Conservation (phyloP, 2,329 filamentous ascomycete species). For the Eurotiales sp. region DNA sequence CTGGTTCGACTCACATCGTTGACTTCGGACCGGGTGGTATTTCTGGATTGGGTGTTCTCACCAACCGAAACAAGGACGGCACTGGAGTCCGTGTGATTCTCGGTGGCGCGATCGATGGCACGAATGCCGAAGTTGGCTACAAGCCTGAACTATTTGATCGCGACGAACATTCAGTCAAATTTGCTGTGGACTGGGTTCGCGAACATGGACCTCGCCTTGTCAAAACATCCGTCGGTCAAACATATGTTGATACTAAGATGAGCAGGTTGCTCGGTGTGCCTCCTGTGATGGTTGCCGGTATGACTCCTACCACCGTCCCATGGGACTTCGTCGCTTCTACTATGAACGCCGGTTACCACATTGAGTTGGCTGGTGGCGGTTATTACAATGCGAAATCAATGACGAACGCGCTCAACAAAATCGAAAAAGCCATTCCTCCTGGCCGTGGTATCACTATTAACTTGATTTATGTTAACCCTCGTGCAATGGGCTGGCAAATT, state of each 20-base stretch:
- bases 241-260: conserved; percentile 96
- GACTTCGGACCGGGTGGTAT: conserved; percentile 97
- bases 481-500: conserved; percentile 90
- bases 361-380: conserved; percentile 84
- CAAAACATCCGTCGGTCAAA: conserved; percentile 82
- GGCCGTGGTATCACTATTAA: conserved; percentile 87
- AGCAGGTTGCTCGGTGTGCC: conserved; percentile 79
- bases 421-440: conserved; percentile 76
- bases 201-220: conserved; percentile 91
- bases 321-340: conserved; percentile 91
- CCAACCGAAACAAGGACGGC: conserved; percentile 98
- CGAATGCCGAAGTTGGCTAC: conserved; percentile 87
- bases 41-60: conserved; percentile 90
- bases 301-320: conserved; percentile 85
- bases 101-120: conserved; percentile 87
- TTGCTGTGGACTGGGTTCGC: conserved; percentile 95
- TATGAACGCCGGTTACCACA: conserved; percentile 93
- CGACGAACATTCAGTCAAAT: conserved; percentile 92
- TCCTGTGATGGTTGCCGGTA: conserved; percentile 85
- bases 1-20: conserved; percentile 84
- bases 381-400: conserved; percentile 81
- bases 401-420: conserved; percentile 77
- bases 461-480: conserved; percentile 85
- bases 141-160: conserved; percentile 97
- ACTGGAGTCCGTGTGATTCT: conserved; percentile 95